phyloP scores from a whole-genome alignment of 805 yeast species.

The Zygotorulaspora danielsina region DNA sequence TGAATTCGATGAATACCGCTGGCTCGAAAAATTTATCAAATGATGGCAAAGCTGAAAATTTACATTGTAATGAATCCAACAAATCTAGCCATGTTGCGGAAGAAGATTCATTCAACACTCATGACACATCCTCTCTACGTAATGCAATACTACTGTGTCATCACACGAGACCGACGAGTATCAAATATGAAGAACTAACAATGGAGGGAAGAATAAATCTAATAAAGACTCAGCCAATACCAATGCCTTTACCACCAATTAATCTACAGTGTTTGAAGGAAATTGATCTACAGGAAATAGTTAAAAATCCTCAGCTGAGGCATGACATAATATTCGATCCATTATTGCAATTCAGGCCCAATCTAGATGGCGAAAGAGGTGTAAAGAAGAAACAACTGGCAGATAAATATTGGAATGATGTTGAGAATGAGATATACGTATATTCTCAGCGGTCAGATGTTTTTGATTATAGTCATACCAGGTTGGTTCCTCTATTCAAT shows the following conservation, averaged over 20 bases:
- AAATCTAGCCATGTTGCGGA: background rate
- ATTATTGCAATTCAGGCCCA: conserved; percentile 84
- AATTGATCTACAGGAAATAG: conserved; percentile 80
- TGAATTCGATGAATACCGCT: background rate
- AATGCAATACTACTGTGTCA: conserved; percentile 22
- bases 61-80: conserved; percentile 11
- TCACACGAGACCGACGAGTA: conserved; percentile 13
- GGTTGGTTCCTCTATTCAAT: conserved; percentile 63
- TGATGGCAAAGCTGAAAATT: background rate
- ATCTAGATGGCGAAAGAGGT: conserved; percentile 87
- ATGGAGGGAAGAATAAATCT: conserved; percentile 26
- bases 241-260: conserved; percentile 71
- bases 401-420: conserved; percentile 79
- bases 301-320: conserved; percentile 86
- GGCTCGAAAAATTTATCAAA: background rate
- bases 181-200: conserved; percentile 19
- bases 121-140: conserved; percentile 11
- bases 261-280: conserved; percentile 76
- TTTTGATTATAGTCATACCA: conserved; percentile 38
- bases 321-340: conserved; percentile 94
- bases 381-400: conserved; percentile 67
- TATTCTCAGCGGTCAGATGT: conserved; percentile 32
- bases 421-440: conserved; percentile 60
- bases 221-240: conserved; percentile 23
- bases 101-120: no score